phyloP scores from a whole-genome alignment of 306 rosid genomes.

The Cucumis melo region DNA sequence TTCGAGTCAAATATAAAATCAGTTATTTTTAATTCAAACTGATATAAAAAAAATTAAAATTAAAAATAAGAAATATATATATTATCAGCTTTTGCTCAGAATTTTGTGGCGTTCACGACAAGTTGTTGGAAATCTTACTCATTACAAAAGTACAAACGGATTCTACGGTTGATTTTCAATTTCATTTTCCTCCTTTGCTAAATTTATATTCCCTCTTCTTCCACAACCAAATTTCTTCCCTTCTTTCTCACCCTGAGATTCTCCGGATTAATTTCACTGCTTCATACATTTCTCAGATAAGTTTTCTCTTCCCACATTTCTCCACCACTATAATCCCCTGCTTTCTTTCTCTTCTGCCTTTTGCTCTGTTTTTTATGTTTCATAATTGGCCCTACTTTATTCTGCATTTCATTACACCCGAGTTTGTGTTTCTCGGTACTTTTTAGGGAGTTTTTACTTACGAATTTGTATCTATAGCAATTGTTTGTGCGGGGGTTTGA shows the following conservation, averaged over 20 bases:
- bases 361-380: not conserved
- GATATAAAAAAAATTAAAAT: not conserved
- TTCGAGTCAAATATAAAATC: not conserved
- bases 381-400: not conserved
- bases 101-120: conserved; percentile 52
- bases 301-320: conserved; percentile 4
- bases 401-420: not conserved
- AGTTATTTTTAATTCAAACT: not conserved
- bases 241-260: conserved; percentile 12
- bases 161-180: conserved; percentile 11
- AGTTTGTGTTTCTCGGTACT: not conserved
- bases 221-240: not conserved
- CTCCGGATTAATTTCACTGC: conserved; percentile 13
- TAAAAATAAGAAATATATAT: not conserved
- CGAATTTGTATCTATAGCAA: not conserved
- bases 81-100: conserved; percentile 3
- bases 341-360: not conserved
- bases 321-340: not conserved
- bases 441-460: not conserved
- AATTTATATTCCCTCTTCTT: conserved; percentile 2
- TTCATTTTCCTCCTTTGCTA: conserved; percentile 5
- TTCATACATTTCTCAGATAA: conserved; percentile 27
- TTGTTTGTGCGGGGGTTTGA: not conserved
- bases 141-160: conserved; percentile 16
- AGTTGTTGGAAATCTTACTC: conserved; percentile 25